These are phyloP conservation scores for Ottelia alismoides DNA, from an alignment of 106 monocot genomes.

Conservation along the genomic window DNA sequence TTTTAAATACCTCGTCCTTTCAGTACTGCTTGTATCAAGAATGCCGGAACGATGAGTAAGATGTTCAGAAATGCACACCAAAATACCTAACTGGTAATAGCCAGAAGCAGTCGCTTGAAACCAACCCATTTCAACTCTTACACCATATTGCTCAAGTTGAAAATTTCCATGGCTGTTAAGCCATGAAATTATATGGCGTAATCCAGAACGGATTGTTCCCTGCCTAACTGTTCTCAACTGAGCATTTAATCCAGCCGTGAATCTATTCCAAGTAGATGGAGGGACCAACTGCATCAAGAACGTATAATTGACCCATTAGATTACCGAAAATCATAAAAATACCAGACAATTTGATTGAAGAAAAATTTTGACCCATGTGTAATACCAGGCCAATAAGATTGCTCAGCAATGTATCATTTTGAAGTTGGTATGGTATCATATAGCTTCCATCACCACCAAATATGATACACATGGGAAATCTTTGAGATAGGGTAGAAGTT, in stretches of 20 bases:
- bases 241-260: slow-evolving; percentile 75
- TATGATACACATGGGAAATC: slow-evolving; percentile 87
- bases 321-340: no score
- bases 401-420: slow-evolving; percentile 63
- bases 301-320: no score
- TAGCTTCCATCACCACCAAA: slow-evolving; percentile 95
- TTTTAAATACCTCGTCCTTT: slow-evolving; percentile 37
- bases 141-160: slow-evolving; percentile 49
- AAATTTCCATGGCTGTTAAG: slow-evolving; percentile 67
- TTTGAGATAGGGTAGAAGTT: slow-evolving; percentile 41
- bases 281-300: slow-evolving; percentile 48
- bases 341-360: no score
- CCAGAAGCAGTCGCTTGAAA: slow-evolving; percentile 91
- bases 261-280: slow-evolving; percentile 86
- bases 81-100: slow-evolving; percentile 78
- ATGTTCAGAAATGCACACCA: slow-evolving; percentile 39
- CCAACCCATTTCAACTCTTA: slow-evolving; percentile 76
- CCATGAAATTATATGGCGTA: slow-evolving; percentile 57
- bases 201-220: slow-evolving; percentile 40
- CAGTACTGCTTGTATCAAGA: slow-evolving; percentile 18
- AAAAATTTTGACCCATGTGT: no score
- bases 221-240: slow-evolving; percentile 65
- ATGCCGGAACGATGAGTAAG: slow-evolving; percentile 26
- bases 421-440: slow-evolving; percentile 86
- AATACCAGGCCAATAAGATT: slow-evolving; percentile 86